These are phyloP conservation scores for Globisporangium middletonii DNA, from an alignment of 352 stramenopile species.

Conservation along the genomic window DNA sequence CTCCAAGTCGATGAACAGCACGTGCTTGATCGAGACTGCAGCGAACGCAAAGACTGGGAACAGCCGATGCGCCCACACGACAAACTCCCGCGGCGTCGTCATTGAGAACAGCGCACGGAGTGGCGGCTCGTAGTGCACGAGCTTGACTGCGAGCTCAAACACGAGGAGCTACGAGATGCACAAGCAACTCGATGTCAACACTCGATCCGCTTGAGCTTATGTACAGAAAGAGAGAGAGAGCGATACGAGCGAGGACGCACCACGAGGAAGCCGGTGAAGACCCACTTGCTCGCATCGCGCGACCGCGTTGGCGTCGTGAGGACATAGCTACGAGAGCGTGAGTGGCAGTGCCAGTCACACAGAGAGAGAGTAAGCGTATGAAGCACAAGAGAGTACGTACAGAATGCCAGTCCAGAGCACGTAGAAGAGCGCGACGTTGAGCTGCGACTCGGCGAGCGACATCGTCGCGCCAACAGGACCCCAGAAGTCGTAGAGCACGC, in stretches of 20 bases:
- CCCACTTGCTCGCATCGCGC: constrained; percentile 37
- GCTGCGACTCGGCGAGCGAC: constrained; percentile 38
- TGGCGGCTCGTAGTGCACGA: constrained; percentile 54
- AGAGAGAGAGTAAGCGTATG: background rate
- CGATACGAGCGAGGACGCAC: constrained; percentile 17
- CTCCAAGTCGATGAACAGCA: constrained; percentile 59
- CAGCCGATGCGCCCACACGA: constrained; percentile 49
- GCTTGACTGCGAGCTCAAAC: constrained; percentile 45
- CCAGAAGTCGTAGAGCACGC: constrained; percentile 62
- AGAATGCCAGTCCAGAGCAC: constrained; percentile 55
- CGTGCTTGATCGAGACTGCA: constrained; percentile 35
- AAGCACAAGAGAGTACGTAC: constrained; percentile 20
- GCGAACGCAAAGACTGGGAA: constrained; percentile 46
- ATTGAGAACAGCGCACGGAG: constrained; percentile 33
- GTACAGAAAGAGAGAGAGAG: background rate
- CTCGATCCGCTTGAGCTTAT: no score
- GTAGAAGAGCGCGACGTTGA: constrained; percentile 66
- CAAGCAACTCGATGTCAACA: background rate
- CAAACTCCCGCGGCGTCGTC: constrained; percentile 50
- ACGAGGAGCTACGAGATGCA: constrained; percentile 28
- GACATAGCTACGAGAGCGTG: constrained; percentile 25
- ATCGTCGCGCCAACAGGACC: constrained; percentile 37
- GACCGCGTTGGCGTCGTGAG: constrained; percentile 39
- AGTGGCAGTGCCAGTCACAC: background rate
- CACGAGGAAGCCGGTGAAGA: constrained; percentile 32